Conservation (phyloP, 2,329 filamentous ascomycete genomes). For the Colletotrichum lini region DNA sequence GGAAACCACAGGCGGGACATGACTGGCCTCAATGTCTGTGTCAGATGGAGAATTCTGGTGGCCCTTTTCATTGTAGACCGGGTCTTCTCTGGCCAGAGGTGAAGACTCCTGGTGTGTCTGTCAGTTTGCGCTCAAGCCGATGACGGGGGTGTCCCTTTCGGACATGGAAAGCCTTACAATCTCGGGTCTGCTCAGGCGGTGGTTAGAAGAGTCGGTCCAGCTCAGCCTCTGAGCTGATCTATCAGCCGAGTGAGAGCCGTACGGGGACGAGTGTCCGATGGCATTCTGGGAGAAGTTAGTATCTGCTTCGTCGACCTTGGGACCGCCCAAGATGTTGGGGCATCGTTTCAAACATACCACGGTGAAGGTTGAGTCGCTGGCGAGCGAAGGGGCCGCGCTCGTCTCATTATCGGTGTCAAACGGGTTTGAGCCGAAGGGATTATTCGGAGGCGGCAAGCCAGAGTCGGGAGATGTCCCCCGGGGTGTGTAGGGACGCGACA, state of each 20-base stretch:
- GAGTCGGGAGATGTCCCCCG: conserved; percentile 28
- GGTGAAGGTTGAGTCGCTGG: conserved; percentile 43
- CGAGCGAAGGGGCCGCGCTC: conserved; percentile 39
- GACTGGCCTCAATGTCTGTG: conserved; percentile 33
- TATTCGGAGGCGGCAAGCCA: conserved; percentile 32
- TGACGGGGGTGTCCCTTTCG: no score
- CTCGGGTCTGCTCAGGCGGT: conserved; percentile 41
- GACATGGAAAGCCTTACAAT: conserved; percentile 22
- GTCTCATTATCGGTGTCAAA: conserved; percentile 43
- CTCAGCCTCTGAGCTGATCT: conserved; percentile 30
- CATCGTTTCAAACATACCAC: conserved; percentile 32
- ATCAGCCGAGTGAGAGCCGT: conserved; percentile 8
- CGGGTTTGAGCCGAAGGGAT: conserved; percentile 42
- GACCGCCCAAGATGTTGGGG: not conserved
- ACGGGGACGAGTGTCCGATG: conserved; percentile 10
- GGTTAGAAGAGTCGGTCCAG: conserved; percentile 26
- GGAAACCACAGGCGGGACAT: conserved; percentile 28
- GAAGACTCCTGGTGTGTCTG: conserved; percentile 33
- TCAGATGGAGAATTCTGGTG: conserved; percentile 32
- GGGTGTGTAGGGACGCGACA: conserved; percentile 38
- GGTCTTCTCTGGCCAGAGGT: conserved; percentile 36
- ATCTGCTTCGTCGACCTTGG: not conserved
- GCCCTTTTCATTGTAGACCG: conserved; percentile 36
- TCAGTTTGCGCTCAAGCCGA: not conserved
- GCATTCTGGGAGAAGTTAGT: conserved; percentile 35